Evolutionary conservation across 345 rosid species (phyloP), one percentile per base, ranked within the genome.

Genomic region (Populus pruinosa): DNA sequence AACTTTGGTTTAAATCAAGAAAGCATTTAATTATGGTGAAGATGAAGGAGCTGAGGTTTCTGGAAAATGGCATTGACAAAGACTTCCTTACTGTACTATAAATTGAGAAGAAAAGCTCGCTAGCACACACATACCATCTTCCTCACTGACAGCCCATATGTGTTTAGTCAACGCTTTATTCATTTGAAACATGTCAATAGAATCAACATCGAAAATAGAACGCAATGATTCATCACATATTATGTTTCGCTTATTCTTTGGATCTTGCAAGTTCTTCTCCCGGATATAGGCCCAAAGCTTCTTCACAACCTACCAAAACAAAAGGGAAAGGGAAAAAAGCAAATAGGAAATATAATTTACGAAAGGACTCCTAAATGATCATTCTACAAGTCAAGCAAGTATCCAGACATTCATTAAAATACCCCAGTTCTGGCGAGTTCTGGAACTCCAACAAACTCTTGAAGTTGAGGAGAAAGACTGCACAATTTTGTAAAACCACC

Each of bases 401-500:
- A 78, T 35, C 62, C 17, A 59, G 43, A 5, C 39, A 18, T 59
- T 61, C 25, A 16, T 70, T 44, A 33, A 72, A 39, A 69, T 84
- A 94, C 98, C 93, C 90, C 94, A 74, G 97, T 90, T 85, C 98
- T 92, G 75, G 97, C 94, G 86, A 92, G 82, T 77, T 86, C 88
- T 71, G 92, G 59, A 69, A 56, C 90, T 39, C 97, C 97, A 63
- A 84, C 70, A 77, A 94, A 79, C 70, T 85, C 83, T 80, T 91
- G 96, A 76, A 92, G 93, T 80, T 89, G 88, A 36, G 93, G 93
- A 61, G 98, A 92, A 83, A 94, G 97, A 67, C 92, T 82, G 79
- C 92, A 94, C 78, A 89, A 65, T 86, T 93, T 94, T 35, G 90
- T 77, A 85, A 92, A 94, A 44, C 98, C 98, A n/a, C 94, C 97